Conservation (phyloP, 805 yeast genomes). For the Candida patagonica region DNA sequence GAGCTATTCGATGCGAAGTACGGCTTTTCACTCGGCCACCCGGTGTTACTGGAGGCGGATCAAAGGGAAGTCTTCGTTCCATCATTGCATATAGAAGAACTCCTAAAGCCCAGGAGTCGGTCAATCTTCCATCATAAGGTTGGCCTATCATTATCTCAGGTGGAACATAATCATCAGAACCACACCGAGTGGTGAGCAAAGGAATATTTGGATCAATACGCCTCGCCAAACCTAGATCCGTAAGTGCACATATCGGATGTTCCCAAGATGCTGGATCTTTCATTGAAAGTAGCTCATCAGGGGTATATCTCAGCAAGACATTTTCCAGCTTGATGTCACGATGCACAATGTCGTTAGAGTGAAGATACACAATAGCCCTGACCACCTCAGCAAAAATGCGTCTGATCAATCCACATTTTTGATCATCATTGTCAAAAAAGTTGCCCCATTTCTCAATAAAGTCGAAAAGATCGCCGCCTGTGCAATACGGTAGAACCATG, state of each 20-base stretch:
- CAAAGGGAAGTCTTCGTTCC: constrained; percentile 88
- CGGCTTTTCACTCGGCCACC: constrained; percentile 37
- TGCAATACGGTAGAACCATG: constrained; percentile 65
- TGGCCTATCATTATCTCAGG: constrained; percentile 90
- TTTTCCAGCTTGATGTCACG: constrained; percentile 87
- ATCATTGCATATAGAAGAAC: constrained; percentile 77
- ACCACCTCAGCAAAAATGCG: constrained; percentile 64
- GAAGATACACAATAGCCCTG: constrained; percentile 64
- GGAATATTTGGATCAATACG: constrained; percentile 51
- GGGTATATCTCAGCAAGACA: constrained; percentile 30
- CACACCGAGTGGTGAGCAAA: constrained; percentile 77
- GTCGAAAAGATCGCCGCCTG: constrained; percentile 79
- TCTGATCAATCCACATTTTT: constrained; percentile 44
- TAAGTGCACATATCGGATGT: constrained; percentile 41
- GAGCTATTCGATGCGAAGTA: constrained; percentile 82
- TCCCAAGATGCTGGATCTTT: constrained; percentile 22
- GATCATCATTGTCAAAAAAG: constrained; percentile 15
- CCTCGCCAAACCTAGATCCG: constrained; percentile 88
- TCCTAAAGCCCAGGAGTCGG: constrained; percentile 94
- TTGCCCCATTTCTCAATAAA: constrained; percentile 40
- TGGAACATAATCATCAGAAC: constrained; percentile 92
- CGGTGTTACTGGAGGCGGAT: constrained; percentile 47
- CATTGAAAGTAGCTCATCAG: constrained; percentile 27
- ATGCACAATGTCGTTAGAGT: constrained; percentile 61
- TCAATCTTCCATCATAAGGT: constrained; percentile 81